Conservation (phyloP, 139 green algal species). For the Picochlorum sp. region DNA sequence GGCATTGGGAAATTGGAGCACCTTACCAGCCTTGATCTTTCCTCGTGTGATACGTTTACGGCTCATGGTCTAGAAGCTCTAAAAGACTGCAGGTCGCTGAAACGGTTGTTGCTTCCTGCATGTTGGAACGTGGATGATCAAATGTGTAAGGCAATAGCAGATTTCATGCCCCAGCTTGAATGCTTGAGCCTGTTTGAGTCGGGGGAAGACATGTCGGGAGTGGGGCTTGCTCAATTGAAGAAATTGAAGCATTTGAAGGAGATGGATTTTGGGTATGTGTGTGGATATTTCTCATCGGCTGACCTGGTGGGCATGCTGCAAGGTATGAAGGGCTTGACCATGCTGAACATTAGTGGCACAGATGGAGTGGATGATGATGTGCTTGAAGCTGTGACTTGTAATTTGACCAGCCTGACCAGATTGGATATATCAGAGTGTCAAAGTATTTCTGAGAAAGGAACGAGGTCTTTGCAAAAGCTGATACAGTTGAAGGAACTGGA, state of each 20-base stretch:
- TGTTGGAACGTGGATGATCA: conserved; percentile 22
- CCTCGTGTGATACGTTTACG: too few species aligned
- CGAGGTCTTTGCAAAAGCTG: conserved; percentile 1
- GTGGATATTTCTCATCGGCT: conserved; percentile 1
- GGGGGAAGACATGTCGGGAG: conserved; percentile 10
- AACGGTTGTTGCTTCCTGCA: conserved; percentile 12
- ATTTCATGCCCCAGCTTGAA: conserved; percentile 1
- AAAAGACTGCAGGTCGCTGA: neutral
- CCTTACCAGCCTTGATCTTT: too few species aligned
- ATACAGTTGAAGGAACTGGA: conserved; percentile 8
- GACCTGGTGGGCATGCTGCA: conserved; percentile 8
- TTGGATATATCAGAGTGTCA: conserved; percentile 25
- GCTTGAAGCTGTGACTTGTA: neutral
- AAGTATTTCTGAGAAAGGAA: neutral
- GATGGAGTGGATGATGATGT: conserved; percentile 3
- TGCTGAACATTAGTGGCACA: conserved; percentile 11
- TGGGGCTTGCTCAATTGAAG: neutral
- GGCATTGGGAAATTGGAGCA: too few species aligned
- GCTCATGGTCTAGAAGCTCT: too few species aligned
- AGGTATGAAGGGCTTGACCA: neutral
- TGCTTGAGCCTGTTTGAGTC: conserved; percentile 21
- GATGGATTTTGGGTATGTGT: conserved; percentile 23
- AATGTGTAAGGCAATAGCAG: conserved; percentile 1
- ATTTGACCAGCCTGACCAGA: conserved; percentile 2
- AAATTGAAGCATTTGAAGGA: conserved; percentile 2